phyloP scores from a whole-genome alignment of 2,329 filamentous ascomycete genomes.

The Orbilia blumenaviensis region DNA sequence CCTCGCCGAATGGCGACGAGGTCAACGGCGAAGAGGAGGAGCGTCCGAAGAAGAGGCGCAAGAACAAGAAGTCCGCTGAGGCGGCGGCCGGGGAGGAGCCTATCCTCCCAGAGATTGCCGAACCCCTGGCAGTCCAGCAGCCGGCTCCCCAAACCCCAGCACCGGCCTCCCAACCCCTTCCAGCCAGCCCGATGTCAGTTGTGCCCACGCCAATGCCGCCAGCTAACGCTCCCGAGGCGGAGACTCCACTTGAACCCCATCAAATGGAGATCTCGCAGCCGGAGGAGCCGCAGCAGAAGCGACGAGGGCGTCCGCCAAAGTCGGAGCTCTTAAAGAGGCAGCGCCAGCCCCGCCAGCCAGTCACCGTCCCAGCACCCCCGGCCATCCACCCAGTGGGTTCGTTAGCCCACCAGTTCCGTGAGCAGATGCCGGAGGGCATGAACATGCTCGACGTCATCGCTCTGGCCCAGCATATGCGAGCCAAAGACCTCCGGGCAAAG shows the following conservation, averaged over 20 bases:
- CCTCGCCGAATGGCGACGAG: constrained; percentile 6
- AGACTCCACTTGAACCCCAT: not conserved
- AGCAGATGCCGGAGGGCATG: constrained; percentile 28
- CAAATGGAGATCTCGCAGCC: constrained; percentile 3
- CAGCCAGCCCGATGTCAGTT: not conserved
- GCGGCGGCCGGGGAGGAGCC: constrained; percentile 12
- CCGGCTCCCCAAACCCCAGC: not conserved
- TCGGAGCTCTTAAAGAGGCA: constrained; percentile 20
- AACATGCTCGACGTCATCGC: constrained; percentile 27
- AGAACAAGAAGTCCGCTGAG: constrained; percentile 13
- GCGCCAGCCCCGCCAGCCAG: constrained; percentile 12
- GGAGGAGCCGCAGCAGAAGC: constrained; percentile 42
- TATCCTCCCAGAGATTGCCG: not conserved
- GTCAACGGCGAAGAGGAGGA: constrained; percentile 36
- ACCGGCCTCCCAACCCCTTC: not conserved
- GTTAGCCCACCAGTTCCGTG: constrained; percentile 29
- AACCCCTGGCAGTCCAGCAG: not conserved
- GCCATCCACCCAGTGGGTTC: constrained; percentile 5
- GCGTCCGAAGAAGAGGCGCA: constrained; percentile 38
- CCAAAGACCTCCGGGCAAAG: constrained; percentile 33
- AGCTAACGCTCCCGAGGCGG: constrained; percentile 3
- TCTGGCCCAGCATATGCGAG: constrained; percentile 29
- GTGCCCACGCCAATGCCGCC: not conserved
- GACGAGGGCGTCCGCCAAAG: constrained; percentile 46
- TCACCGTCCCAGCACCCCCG: not conserved